Evolutionary conservation across 2,329 filamentous ascomycete species (phyloP).

Genomic region (Sclerotinia glacialis): DNA sequence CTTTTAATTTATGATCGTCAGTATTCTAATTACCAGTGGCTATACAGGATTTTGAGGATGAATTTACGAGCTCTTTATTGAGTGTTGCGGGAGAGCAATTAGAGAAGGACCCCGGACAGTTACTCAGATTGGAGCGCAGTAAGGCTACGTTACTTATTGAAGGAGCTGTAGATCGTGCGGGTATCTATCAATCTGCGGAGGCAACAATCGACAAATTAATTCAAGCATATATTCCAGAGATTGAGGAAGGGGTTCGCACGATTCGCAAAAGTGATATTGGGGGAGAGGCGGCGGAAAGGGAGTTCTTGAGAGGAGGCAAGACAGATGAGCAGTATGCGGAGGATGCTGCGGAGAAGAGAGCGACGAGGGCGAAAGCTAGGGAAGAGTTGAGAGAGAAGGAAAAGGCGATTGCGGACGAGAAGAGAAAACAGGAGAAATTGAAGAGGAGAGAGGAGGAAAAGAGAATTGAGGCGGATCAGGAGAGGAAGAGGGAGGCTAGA

Average conservation of each 20-base stretch:
- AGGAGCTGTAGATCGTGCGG: conserved; percentile 72
- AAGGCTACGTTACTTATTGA: conserved; percentile 75
- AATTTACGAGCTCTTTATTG: conserved; percentile 64
- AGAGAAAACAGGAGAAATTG: conserved; percentile 53
- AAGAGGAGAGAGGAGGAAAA: conserved; percentile 51
- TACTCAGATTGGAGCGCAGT: conserved; percentile 69
- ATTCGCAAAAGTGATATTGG: conserved; percentile 67
- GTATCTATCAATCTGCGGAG: conserved; percentile 71
- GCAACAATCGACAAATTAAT: conserved; percentile 66
- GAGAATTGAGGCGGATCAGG: conserved; percentile 46
- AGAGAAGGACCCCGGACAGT: conserved; percentile 67
- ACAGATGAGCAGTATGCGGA: conserved; percentile 71
- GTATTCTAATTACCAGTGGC: conserved; percentile 17
- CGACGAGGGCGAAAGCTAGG: conserved; percentile 59
- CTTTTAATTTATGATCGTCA: neutral
- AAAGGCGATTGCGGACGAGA: conserved; percentile 58
- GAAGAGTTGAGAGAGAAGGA: conserved; percentile 60
- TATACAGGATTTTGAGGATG: conserved; percentile 63
- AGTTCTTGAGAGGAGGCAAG: conserved; percentile 64
- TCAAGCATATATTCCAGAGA: conserved; percentile 57
- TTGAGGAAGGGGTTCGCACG: conserved; percentile 67
- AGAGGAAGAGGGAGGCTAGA: conserved; percentile 42
- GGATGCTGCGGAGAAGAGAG: conserved; percentile 59
- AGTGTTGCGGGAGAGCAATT: conserved; percentile 71
- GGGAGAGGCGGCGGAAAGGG: conserved; percentile 63